phyloP scores from a whole-genome alignment of 345 rosid species.

The Brassica cretica region DNA sequence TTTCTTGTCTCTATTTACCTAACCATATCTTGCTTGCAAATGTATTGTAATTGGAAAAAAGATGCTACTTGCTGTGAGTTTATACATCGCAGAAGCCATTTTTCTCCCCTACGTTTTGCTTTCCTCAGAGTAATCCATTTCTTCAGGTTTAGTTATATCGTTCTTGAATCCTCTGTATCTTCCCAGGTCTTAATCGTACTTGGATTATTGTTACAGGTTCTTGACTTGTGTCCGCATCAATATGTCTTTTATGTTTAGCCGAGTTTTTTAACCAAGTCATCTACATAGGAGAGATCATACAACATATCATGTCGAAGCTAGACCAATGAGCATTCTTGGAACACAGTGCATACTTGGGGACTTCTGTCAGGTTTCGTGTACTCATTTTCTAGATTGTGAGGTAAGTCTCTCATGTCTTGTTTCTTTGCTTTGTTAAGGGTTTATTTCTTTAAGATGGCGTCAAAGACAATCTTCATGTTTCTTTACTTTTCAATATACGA shows the following conservation, averaged over 20 bases:
- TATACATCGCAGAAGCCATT: not conserved
- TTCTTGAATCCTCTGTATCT: not conserved
- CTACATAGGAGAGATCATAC: constrained; percentile 14
- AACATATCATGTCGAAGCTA: constrained; percentile 14
- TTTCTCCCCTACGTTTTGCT: not conserved
- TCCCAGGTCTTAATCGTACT: constrained; percentile 17
- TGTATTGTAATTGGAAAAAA: not conserved
- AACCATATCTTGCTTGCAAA: not conserved
- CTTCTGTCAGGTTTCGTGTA: constrained; percentile 11
- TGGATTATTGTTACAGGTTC: constrained; percentile 33
- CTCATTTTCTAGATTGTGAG: not conserved
- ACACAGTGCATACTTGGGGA: constrained; percentile 18
- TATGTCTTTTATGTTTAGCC: not conserved
- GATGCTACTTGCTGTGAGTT: not conserved
- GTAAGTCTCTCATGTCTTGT: constrained; percentile 9
- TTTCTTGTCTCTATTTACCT: not conserved
- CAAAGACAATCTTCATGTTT: constrained; percentile 23
- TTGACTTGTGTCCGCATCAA: constrained; percentile 7
- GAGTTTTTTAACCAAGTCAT: constrained; percentile 5
- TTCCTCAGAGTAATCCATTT: not conserved
- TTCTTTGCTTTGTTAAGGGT: constrained; percentile 11
- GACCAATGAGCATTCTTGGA: constrained; percentile 15
- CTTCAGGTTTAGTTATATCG: not conserved
- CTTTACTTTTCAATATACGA: constrained; percentile 11
- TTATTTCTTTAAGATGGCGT: constrained; percentile 8